phyloP scores from a whole-genome alignment of 2,329 filamentous ascomycete genomes.

The Colletotrichum orbiculare region DNA sequence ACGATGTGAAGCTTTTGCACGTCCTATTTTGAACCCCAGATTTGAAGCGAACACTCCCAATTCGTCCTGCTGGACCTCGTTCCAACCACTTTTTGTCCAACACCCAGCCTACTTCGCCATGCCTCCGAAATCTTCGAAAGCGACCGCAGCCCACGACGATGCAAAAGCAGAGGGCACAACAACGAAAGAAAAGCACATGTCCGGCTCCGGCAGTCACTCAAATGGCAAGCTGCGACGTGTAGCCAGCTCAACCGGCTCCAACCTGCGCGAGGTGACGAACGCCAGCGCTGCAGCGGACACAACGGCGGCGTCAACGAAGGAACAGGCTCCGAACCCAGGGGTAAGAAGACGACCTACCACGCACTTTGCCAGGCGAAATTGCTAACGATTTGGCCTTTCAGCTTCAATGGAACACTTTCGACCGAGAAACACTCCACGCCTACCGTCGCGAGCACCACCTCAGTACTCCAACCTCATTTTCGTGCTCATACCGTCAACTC shows the following conservation, averaged over 20 bases:
- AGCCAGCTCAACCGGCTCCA: slow-evolving; percentile 60
- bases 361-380: slow-evolving; percentile 16
- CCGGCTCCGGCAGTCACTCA: slow-evolving; percentile 47
- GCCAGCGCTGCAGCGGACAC: slow-evolving; percentile 44
- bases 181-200: slow-evolving; percentile 58
- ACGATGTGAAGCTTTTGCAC: slow-evolving; percentile 29
- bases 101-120: slow-evolving; percentile 43
- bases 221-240: slow-evolving; percentile 67
- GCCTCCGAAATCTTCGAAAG: slow-evolving; percentile 60
- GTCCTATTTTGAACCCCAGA: slow-evolving; percentile 59
- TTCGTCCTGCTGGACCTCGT: slow-evolving; percentile 13
- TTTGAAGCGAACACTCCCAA: slow-evolving; percentile 53
- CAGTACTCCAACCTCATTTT: slow-evolving; percentile 77
- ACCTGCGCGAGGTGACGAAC: slow-evolving; percentile 39
- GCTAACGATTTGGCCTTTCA: slow-evolving; percentile 42
- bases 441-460: slow-evolving; percentile 82
- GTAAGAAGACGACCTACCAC: slow-evolving; percentile 25
- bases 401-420: slow-evolving; percentile 76
- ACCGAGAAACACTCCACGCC: slow-evolving; percentile 74
- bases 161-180: slow-evolving; percentile 54
- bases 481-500: slow-evolving; percentile 69
- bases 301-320: slow-evolving; percentile 19
- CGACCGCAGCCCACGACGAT: slow-evolving; percentile 50
- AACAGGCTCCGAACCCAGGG: slow-evolving; percentile 29
- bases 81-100: background rate